Evolutionary conservation across 2,329 filamentous ascomycete genomes (phyloP).

Genomic region (Phialophora chinensis): DNA sequence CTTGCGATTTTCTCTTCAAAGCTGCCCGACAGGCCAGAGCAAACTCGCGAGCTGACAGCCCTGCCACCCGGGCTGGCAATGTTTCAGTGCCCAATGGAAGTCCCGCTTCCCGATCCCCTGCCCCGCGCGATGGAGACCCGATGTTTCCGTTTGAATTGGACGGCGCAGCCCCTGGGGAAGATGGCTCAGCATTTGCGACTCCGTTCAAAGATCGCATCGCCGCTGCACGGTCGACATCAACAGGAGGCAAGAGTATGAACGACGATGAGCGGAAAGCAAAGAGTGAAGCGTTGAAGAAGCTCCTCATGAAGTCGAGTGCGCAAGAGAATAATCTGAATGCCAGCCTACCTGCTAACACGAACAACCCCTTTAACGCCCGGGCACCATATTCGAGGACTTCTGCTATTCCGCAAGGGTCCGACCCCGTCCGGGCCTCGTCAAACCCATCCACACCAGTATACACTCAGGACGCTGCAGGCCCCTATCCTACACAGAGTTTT

Average conservation of each 20-base stretch:
- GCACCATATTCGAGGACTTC: constrained; percentile 26
- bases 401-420: constrained; percentile 13
- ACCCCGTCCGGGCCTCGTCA: constrained; percentile 21
- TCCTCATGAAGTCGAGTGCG: constrained; percentile 49
- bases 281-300: constrained; percentile 52
- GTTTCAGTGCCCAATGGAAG: constrained; percentile 60
- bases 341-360: constrained; percentile 42
- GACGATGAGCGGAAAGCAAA: constrained; percentile 52
- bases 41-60: constrained; percentile 58
- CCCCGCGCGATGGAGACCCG: constrained; percentile 58
- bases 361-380: constrained; percentile 42
- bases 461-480: constrained; percentile 22
- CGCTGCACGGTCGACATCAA: constrained; percentile 48
- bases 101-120: constrained; percentile 49
- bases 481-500: constrained; percentile 17
- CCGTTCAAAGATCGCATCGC: constrained; percentile 55
- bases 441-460: constrained; percentile 28
- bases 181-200: constrained; percentile 72
- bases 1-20: constrained; percentile 87
- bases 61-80: constrained; percentile 48
- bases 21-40: constrained; percentile 73
- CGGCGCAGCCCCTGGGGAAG: constrained; percentile 48
- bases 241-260: constrained; percentile 40
- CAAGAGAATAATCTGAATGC: constrained; percentile 26
- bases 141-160: constrained; percentile 75